A percentile compares a stretch with the other conserved stretches of the same genome.
These are phyloP conservation scores for Cadophora gregata DNA, from an alignment of 2,329 filamentous ascomycete genomes.

Conservation along the genomic window DNA sequence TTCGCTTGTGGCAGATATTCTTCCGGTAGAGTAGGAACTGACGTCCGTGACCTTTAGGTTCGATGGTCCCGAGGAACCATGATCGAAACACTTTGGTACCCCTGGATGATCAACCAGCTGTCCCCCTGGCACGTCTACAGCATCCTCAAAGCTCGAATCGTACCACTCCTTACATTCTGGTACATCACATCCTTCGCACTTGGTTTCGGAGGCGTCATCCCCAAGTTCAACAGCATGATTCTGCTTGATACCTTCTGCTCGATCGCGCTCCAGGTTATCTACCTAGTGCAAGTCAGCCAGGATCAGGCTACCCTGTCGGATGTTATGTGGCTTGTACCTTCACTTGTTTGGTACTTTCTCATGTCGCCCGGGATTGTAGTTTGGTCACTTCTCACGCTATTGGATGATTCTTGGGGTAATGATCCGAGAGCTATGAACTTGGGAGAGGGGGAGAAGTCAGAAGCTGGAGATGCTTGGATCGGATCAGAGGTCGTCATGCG, in stretches of 20 bases:
- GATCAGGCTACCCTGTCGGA: not conserved
- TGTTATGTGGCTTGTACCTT: not conserved
- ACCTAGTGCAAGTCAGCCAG: not conserved
- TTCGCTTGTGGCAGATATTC: not conserved
- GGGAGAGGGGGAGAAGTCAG: not conserved
- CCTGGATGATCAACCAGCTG: conserved; percentile 3
- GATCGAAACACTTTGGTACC: conserved; percentile 13
- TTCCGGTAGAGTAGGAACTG: not conserved
- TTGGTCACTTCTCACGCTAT: conserved; percentile 9
- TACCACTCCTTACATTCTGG: conserved; percentile 1
- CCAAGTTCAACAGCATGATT: not conserved
- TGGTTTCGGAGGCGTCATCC: not conserved
- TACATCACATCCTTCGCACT: conserved; percentile 1
- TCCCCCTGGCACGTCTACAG: conserved; percentile 9
- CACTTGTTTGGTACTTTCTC: not conserved
- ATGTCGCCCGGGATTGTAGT: conserved; percentile 6
- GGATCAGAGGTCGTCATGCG: not conserved
- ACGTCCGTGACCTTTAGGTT: not conserved
- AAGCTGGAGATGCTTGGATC: too few species aligned
- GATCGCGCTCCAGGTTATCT: not conserved
- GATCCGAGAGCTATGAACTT: not conserved
- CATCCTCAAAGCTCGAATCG: not conserved
- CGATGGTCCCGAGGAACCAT: conserved; percentile 6
- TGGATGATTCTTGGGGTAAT: conserved; percentile 12
- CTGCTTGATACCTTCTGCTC: not conserved